Base-by-base conservation (phyloP, 2,329 filamentous ascomycete species). In the Aspergillus quadrilineatus region DNA sequence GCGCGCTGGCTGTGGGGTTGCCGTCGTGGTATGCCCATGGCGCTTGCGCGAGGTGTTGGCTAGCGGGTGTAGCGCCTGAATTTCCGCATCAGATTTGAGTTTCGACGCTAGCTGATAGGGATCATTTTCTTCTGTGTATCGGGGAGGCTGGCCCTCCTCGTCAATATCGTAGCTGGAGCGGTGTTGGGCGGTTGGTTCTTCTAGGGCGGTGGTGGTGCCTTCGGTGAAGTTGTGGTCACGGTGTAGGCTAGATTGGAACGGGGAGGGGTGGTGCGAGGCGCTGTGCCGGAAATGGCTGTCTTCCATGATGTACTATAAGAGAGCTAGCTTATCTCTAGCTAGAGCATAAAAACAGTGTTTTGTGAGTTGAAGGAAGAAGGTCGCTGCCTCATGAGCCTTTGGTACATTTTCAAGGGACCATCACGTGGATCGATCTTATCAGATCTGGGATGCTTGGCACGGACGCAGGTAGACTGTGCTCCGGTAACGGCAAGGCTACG, bases 1-100 rank as follows among this genome's bases (percentile, higher is more conserved):
- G 53, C 14, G 55, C 42, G 6, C 57, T 56, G 92, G 93, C 60
- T 87, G 85, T 6, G 89, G 89, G 2, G 86, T 89, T 69, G 95
- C 95, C 55, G 91, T 87, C 8, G 56, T 55, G 3, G 49, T 53
- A 61, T 85, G 85, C 15, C 41, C 51, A 47, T 57, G 51, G 50
- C 90, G 86, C 76, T 92, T 94, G 60, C 88, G 85, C 6, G 88
- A 89, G 1, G 86, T 89, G 70, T 95, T 96, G 56, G 91, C 88
- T 30, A 58, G 61, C 9, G 59, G 59, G 60, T 85, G 85, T 72
- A 96, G 93, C 65, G 84, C 80, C 36, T 86, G 83, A 61, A 97
- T 85, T 71, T 97, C 90, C 15, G 82, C 83, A 30, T 85, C 79
- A 17, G 88, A 86, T 77, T 96, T 97, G 72, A 94, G 84, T 53